Evolutionary conservation across 1,284 basidiomycete genomes (phyloP).

Genomic region (Sanghuangporus baumii): DNA sequence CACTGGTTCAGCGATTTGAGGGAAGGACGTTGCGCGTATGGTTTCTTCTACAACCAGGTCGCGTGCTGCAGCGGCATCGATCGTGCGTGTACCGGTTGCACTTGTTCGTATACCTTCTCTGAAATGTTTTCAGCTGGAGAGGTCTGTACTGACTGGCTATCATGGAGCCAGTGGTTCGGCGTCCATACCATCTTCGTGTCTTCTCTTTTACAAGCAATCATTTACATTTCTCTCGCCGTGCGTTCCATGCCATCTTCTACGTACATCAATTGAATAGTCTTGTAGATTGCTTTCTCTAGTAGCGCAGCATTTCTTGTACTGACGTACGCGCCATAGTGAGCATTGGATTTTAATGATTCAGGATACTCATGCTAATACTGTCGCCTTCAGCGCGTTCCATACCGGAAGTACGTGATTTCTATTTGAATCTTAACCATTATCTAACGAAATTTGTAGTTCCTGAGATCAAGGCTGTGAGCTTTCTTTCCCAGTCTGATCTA

Average conservation of each 20-base stretch:
- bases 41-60: slow-evolving; percentile 70
- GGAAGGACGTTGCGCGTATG: slow-evolving; percentile 63
- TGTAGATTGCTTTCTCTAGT: slow-evolving; percentile 54
- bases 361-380: background rate
- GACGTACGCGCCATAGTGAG: slow-evolving; percentile 66
- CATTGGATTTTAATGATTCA: slow-evolving; percentile 7
- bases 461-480: slow-evolving; percentile 68
- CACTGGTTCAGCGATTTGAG: slow-evolving; percentile 71
- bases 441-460: slow-evolving; percentile 41
- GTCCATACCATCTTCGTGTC: slow-evolving; percentile 50
- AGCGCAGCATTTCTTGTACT: slow-evolving; percentile 62
- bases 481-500: background rate
- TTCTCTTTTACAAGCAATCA: slow-evolving; percentile 55
- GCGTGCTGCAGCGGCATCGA: slow-evolving; percentile 71
- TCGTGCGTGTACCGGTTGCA: slow-evolving; percentile 39
- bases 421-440: background rate
- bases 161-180: slow-evolving; percentile 57
- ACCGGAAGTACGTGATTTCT: slow-evolving; percentile 59
- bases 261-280: background rate
- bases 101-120: background rate
- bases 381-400: slow-evolving; percentile 55
- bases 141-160: slow-evolving; percentile 64
- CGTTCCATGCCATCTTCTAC: slow-evolving; percentile 22
- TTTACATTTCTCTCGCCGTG: slow-evolving; percentile 61
- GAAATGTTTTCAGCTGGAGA: slow-evolving; percentile 49